Evolutionary conservation across 2,329 filamentous ascomycete species (phyloP), one percentile per base, ranked within the genome.

Genomic region (Aureobasidium sp.): DNA sequence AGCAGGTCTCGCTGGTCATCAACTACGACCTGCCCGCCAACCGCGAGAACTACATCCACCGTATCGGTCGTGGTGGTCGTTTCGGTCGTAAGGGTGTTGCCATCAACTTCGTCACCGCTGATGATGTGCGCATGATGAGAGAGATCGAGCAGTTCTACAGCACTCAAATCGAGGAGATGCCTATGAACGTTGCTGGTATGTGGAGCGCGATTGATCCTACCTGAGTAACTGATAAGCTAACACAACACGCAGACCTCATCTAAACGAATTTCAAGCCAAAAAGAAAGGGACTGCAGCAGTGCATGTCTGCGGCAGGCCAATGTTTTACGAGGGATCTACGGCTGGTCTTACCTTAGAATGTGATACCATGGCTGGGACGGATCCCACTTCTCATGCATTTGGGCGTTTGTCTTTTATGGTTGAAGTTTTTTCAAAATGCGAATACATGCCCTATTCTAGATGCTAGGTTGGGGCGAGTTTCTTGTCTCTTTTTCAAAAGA

Each of bases 91-190:
- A 99, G 88, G 94, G 94, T 88, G 94, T 99, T 78, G 94, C 94
- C 74, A 99, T 99, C 86, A 99, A 99, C 90, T 99, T 99, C 78
- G 94, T 99, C 77, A 97, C 93, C 66, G 91, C 91, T 72, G 94
- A 99, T 69, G 94, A 99, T 80, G 94, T 99, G 74, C 91, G 93
- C 79, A 97, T 99, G 90, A 95, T 99, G 90, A 87, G 94, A 78
- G 94, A 99, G 81, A 99, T 99, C 72, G 94, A 99, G 80, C 91
- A 97, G 83, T 99, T 97, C 86, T 99, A 99, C 88, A 96, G 91
- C 86, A 99, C 94, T 78, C 94, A 99, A 83, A 97, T 99, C 70
- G 94, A 99, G 82, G 94, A 99, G 86, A 99, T 99, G 94, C 94
- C 94, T 75, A 97, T 99, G 94, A 88, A 87, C 79, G 86, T 87